Conservation (phyloP, 1,284 basidiomycete genomes). For the Fomitopsis palustris region DNA sequence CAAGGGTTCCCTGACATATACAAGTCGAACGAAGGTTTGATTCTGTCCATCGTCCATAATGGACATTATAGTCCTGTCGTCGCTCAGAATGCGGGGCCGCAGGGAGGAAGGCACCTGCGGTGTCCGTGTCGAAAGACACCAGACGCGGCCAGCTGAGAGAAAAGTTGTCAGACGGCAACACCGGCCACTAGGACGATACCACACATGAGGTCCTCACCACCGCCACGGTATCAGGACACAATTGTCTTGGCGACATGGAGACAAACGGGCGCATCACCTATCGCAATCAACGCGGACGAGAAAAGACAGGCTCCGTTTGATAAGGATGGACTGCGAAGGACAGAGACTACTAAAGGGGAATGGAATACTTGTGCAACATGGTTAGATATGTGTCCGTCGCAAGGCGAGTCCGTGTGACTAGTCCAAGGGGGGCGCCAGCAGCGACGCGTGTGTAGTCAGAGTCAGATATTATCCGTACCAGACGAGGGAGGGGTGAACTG, state of each 20-base stretch:
- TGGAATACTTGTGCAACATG: not conserved
- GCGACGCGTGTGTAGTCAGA: not conserved
- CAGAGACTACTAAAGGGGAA: not conserved
- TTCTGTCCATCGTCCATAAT: not conserved
- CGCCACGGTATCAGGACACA: not conserved
- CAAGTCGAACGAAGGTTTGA: not conserved
- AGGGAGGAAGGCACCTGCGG: not conserved
- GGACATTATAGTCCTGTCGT: not conserved
- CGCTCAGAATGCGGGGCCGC: not conserved
- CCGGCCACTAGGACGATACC: not conserved
- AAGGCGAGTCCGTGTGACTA: not conserved
- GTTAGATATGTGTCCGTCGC: not conserved
- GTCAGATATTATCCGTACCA: not conserved
- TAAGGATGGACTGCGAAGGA: not conserved
- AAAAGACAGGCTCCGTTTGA: not conserved
- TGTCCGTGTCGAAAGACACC: not conserved
- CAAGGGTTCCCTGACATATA: not conserved
- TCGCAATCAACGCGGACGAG: not conserved
- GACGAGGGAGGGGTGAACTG: not conserved
- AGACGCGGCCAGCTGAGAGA: not conserved
- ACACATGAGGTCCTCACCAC: not conserved
- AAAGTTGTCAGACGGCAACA: not conserved
- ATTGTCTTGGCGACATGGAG: too few relatives aligned
- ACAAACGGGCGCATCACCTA: not conserved
- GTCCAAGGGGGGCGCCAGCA: not conserved